phyloP scores from a whole-genome alignment of 495 filamentous ascomycete species.

The Evernia prunastri region DNA sequence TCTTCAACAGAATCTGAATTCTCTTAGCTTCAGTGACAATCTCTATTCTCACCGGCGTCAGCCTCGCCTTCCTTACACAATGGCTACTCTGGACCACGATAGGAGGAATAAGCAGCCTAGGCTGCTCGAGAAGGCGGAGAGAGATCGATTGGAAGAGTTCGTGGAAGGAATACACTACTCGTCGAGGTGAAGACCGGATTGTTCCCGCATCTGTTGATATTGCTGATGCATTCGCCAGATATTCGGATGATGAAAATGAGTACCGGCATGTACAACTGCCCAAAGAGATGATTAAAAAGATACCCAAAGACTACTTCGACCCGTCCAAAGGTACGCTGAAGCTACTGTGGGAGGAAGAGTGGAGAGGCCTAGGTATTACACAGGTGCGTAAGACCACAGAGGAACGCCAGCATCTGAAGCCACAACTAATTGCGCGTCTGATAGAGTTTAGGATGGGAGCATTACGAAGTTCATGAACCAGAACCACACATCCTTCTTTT shows the following conservation, averaged over 20 bases:
- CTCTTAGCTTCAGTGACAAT: background rate
- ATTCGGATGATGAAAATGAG: constrained; percentile 81
- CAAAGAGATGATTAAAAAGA: constrained; percentile 95
- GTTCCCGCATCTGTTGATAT: background rate
- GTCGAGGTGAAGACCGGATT: constrained; percentile 57
- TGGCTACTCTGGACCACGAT: constrained; percentile 60
- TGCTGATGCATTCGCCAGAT: constrained; percentile 44
- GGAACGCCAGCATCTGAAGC: background rate
- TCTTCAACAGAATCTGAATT: background rate
- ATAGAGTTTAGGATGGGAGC: constrained; percentile 95
- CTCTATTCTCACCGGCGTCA: background rate
- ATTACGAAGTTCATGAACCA: constrained; percentile 98
- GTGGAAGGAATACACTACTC: constrained; percentile 93
- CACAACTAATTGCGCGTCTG: constrained; percentile 25
- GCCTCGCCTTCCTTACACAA: constrained; percentile 14
- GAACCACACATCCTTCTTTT: constrained; percentile 97
- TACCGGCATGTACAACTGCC: constrained; percentile 96
- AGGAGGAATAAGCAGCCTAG: constrained; percentile 82
- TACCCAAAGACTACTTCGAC: constrained; percentile 94
- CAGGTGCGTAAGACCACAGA: constrained; percentile 51
- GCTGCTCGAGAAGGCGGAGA: constrained; percentile 71
- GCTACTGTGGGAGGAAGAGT: constrained; percentile 96
- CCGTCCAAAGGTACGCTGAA: constrained; percentile 85
- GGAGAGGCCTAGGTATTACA: constrained; percentile 92
- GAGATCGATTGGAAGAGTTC: constrained; percentile 79